phyloP scores from a whole-genome alignment of 345 rosid genomes.

The Nephelium lappaceum region DNA sequence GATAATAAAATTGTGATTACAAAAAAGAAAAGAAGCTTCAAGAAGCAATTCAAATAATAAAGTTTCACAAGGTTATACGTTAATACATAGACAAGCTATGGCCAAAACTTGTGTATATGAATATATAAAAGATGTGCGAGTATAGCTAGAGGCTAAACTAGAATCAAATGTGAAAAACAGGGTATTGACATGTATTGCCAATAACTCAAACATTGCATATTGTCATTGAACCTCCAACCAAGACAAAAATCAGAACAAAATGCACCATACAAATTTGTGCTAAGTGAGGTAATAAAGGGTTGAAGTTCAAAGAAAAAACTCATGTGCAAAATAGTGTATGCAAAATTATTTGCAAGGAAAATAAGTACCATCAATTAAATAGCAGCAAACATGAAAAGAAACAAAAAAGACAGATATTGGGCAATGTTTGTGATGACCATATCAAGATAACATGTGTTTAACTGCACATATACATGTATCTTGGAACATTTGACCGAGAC shows the following conservation, averaged over 20 bases:
- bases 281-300: neutral
- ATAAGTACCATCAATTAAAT: neutral
- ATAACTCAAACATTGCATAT: neutral
- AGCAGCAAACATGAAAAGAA: neutral
- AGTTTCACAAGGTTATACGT: neutral
- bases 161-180: neutral
- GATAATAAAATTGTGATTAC: constrained; percentile 22
- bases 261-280: constrained; percentile 7
- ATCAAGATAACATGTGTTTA: neutral
- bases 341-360: neutral
- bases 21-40: constrained; percentile 1
- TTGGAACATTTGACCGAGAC: neutral
- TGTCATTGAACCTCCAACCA: neutral
- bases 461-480: neutral
- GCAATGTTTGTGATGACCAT: neutral
- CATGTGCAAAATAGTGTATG: neutral
- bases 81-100: neutral
- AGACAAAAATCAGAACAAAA: constrained; percentile 3
- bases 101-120: neutral
- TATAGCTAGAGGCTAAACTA: constrained; percentile 3
- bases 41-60: neutral
- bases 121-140: neutral
- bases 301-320: neutral
- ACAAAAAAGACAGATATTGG: neutral
- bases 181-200: neutral